phyloP scores from a whole-genome alignment of 2,329 filamentous ascomycete genomes.

The Phoma sp. region DNA sequence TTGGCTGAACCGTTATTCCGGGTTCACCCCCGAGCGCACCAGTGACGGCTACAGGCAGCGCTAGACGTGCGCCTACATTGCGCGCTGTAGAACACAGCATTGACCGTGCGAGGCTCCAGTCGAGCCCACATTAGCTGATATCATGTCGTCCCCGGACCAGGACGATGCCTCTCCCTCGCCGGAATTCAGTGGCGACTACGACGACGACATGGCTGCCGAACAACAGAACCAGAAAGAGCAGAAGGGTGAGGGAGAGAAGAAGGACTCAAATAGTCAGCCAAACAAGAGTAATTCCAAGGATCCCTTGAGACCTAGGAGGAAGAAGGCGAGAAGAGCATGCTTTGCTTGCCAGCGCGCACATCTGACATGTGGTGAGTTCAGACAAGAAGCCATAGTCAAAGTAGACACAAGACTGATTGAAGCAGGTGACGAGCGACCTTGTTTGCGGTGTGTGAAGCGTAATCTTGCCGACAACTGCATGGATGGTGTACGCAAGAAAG shows the following conservation, averaged over 20 bases:
- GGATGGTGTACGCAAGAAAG: conserved; percentile 97
- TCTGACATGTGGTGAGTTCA: conserved; percentile 90
- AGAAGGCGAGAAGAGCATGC: conserved; percentile 94
- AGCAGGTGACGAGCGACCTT: conserved; percentile 91
- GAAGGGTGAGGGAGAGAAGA: conserved; percentile 43
- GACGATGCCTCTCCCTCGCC: conserved; percentile 56
- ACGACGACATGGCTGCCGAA: conserved; percentile 54
- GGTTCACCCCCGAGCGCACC: conserved; percentile 39
- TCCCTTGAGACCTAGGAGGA: conserved; percentile 83
- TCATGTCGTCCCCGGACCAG: conserved; percentile 56
- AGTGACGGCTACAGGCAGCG: conserved; percentile 49
- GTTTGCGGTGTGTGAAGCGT: conserved; percentile 91
- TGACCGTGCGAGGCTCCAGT: conserved; percentile 38
- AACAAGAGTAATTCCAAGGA: conserved; percentile 73
- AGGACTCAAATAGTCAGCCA: conserved; percentile 43
- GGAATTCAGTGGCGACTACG: conserved; percentile 51
- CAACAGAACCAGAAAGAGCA: conserved; percentile 48
- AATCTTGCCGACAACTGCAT: conserved; percentile 90
- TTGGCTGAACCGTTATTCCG: conserved; percentile 47
- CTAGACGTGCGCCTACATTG: conserved; percentile 49
- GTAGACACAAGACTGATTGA: not conserved
- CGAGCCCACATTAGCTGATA: conserved; percentile 44
- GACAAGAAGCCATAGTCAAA: not conserved
- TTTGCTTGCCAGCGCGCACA: conserved; percentile 97
- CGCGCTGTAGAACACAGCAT: conserved; percentile 36